These are phyloP conservation scores for Ormosia emarginata DNA, from an alignment of 306 rosid species.

Conservation along the genomic window DNA sequence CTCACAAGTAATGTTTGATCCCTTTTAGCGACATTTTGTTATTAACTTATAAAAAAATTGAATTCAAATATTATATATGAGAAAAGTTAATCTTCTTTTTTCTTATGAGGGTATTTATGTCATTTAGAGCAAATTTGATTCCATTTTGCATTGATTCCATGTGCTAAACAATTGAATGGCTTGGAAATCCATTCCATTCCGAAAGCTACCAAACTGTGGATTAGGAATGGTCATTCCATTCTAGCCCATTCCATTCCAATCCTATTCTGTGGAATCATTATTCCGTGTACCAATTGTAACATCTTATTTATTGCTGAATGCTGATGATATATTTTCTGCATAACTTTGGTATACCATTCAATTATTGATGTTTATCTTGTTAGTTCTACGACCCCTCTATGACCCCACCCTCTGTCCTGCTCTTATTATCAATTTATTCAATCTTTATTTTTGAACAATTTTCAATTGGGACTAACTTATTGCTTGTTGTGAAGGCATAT, in stretches of 20 bases:
- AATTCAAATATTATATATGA: not conserved
- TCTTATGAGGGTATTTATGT: not conserved
- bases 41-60: not conserved
- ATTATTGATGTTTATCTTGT: not conserved
- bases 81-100: too few relatives aligned
- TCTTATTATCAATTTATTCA: not conserved
- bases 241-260: not conserved
- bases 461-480: constrained; percentile 16
- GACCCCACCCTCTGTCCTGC: not conserved
- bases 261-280: not conserved
- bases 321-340: not conserved
- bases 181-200: not conserved
- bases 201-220: not conserved
- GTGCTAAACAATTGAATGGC: not conserved
- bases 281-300: not conserved
- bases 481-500: constrained; percentile 68
- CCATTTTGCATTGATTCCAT: not conserved
- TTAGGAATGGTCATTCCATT: not conserved
- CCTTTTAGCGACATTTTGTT: too few relatives aligned
- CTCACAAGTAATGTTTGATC: not conserved
- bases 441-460: constrained; percentile 6
- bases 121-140: not conserved
- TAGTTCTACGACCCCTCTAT: not conserved
- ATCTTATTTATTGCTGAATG: too few relatives aligned
- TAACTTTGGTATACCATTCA: not conserved